These are phyloP conservation scores for Hyaloscypha bicolor DNA, from an alignment of 495 filamentous ascomycete genomes.

Conservation along the genomic window DNA sequence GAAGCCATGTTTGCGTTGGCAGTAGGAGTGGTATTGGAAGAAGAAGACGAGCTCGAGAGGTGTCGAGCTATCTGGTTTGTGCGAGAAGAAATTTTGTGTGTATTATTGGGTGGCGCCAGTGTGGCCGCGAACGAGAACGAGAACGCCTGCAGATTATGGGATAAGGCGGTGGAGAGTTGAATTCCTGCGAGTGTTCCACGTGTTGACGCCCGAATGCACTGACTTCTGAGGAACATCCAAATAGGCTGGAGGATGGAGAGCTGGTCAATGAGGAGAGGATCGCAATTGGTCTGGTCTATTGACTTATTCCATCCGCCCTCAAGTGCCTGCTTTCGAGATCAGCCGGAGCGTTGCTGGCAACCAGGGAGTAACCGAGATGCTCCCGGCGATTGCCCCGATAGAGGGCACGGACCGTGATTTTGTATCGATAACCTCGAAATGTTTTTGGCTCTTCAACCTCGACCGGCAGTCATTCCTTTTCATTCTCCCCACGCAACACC, in stretches of 20 bases:
- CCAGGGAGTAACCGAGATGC: background rate
- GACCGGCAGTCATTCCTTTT: background rate
- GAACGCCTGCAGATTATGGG: constrained; percentile 18
- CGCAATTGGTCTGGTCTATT: constrained; percentile 5
- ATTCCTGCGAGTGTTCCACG: background rate
- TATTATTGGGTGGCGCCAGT: constrained; percentile 44
- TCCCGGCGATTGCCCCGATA: constrained; percentile 2
- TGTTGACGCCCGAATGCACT: constrained; percentile 15
- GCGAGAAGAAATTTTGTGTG: constrained; percentile 44
- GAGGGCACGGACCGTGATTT: constrained; percentile 8
- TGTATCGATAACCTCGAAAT: background rate
- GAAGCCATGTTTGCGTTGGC: constrained; percentile 49
- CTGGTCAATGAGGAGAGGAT: background rate
- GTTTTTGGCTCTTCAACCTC: background rate
- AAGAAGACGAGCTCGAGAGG: constrained; percentile 41
- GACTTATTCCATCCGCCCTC: background rate
- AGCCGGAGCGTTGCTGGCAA: background rate
- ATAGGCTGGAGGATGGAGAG: constrained; percentile 11
- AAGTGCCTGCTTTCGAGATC: background rate
- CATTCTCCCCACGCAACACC: background rate
- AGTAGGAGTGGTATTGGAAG: constrained; percentile 42
- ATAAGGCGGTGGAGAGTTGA: background rate
- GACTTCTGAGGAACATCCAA: constrained; percentile 16
- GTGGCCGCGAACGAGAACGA: constrained; percentile 20
- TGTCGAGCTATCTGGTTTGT: constrained; percentile 61